phyloP scores from a whole-genome alignment of 2,329 filamentous ascomycete genomes.

The Pseudopyricularia javanii region DNA sequence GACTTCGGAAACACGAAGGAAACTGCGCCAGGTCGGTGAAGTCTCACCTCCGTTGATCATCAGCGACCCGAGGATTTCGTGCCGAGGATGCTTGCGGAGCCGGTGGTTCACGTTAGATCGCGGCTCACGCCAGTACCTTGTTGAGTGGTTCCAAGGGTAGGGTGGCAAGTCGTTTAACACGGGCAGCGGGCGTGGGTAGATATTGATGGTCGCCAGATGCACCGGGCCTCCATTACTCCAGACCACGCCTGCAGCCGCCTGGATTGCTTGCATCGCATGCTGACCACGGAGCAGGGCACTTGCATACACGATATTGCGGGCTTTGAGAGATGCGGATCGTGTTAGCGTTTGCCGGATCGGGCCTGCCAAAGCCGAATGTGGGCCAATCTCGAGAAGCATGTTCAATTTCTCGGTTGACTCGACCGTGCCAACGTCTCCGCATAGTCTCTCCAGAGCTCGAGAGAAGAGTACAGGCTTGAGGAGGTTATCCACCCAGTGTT shows the following conservation, averaged over 20 bases:
- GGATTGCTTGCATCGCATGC: slow-evolving; percentile 8
- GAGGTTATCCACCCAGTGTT: not conserved
- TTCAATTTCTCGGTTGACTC: not conserved
- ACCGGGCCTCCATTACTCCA: slow-evolving; percentile 4
- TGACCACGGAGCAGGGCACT: slow-evolving; percentile 6
- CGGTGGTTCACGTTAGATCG: slow-evolving; percentile 15
- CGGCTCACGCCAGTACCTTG: slow-evolving; percentile 28
- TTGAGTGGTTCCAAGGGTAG: slow-evolving; percentile 29
- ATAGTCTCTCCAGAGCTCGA: not conserved
- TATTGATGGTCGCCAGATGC: slow-evolving; percentile 7
- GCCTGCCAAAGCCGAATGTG: slow-evolving; percentile 12
- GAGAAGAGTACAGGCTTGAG: not conserved
- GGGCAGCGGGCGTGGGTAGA: not conserved
- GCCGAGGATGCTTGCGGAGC: slow-evolving; percentile 15
- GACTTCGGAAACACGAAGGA: slow-evolving; percentile 16
- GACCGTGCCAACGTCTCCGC: not conserved
- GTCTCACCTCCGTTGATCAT: slow-evolving; percentile 9
- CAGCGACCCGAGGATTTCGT: slow-evolving; percentile 24
- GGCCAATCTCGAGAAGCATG: slow-evolving; percentile 13
- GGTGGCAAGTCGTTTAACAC: slow-evolving; percentile 27
- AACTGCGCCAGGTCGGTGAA: slow-evolving; percentile 10
- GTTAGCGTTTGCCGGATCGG: slow-evolving; percentile 8
- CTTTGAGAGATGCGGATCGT: slow-evolving; percentile 6
- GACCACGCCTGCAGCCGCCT: slow-evolving; percentile 7
- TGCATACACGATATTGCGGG: slow-evolving; percentile 2